Percentiles rank a stretch among this genome's conserved stretches.
These are phyloP conservation scores for Botrytis elliptica DNA, from an alignment of 2,329 filamentous ascomycete species.

Conservation along the genomic window DNA sequence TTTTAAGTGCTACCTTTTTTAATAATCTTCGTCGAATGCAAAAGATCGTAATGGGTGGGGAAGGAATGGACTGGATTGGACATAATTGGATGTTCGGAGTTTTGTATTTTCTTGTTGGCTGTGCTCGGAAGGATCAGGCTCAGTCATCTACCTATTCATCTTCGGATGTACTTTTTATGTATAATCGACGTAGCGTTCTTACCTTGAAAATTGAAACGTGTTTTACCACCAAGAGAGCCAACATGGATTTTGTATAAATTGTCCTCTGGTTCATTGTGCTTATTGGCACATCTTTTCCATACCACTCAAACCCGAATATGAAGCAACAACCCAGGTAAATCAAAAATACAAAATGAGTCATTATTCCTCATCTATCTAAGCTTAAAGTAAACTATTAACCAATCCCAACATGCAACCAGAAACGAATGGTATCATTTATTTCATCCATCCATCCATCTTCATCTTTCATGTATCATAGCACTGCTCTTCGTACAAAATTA, in stretches of 20 bases:
- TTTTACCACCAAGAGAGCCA: not conserved
- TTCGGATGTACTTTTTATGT: not conserved
- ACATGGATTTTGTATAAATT: not conserved
- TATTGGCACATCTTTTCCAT: not conserved
- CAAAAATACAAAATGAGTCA: not conserved
- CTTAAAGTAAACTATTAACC: not conserved
- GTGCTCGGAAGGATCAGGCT: not conserved
- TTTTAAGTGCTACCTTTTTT: not conserved
- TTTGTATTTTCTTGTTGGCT: not conserved
- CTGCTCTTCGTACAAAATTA: slow-evolving; percentile 2
- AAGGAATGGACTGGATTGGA: not conserved
- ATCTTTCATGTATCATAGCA: not conserved
- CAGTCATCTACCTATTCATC: not conserved
- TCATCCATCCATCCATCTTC: not conserved
- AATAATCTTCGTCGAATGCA: not conserved
- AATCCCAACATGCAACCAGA: not conserved
- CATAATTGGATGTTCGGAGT: not conserved
- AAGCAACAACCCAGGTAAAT: not conserved
- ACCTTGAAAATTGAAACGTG: not conserved
- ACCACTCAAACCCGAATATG: not conserved
- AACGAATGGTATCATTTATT: not conserved
- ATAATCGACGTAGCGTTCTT: not conserved
- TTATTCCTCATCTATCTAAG: not conserved
- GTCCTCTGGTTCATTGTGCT: not conserved
- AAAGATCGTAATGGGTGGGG: not conserved